A percentile compares a stretch with the other conserved stretches of the same genome.
Evolutionary conservation across 148 eudicot genomes (phyloP).

Genomic region (Tetragonia tetragonoides): DNA sequence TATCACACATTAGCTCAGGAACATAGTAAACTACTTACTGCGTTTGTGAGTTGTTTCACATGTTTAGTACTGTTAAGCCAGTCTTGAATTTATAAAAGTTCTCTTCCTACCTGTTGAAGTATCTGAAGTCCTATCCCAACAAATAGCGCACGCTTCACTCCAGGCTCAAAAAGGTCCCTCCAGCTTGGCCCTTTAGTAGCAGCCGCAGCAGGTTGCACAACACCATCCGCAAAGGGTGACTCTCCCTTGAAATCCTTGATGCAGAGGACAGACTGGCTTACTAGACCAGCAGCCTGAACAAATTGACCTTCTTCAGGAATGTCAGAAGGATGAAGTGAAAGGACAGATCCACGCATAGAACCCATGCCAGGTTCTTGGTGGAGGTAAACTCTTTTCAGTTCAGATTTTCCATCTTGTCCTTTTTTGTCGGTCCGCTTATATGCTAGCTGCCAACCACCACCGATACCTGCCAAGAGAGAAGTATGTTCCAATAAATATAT

Average conservation of each 20-base stretch:
- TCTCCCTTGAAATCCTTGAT: slow-evolving; percentile 47
- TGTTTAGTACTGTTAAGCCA: neutral
- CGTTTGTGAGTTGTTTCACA: neutral
- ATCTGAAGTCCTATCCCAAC: slow-evolving; percentile 74
- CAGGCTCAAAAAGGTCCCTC: slow-evolving; percentile 72
- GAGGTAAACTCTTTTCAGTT: slow-evolving; percentile 66
- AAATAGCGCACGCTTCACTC: slow-evolving; percentile 66
- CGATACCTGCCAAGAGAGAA: slow-evolving; percentile 45
- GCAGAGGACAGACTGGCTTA: slow-evolving; percentile 65
- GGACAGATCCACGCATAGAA: slow-evolving; percentile 66
- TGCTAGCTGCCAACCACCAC: slow-evolving; percentile 97
- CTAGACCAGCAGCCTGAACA: slow-evolving; percentile 80
- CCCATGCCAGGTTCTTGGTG: slow-evolving; percentile 62
- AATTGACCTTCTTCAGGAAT: slow-evolving; percentile 46
- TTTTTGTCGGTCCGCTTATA: slow-evolving; percentile 47
- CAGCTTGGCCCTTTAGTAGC: slow-evolving; percentile 51
- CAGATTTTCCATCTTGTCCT: slow-evolving; percentile 55
- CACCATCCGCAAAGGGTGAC: slow-evolving; percentile 35
- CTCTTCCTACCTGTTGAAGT: slow-evolving; percentile 62
- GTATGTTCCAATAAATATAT: neutral
- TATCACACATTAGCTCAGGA: neutral
- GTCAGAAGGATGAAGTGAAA: slow-evolving; percentile 50
- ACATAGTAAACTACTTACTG: neutral
- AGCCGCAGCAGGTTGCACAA: slow-evolving; percentile 42
- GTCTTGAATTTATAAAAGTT: slow-evolving; percentile 6